Evolutionary conservation across 177 flowering plant species (phyloP), one percentile per base, ranked within the genome.

Genomic region (Vitis hybrid): DNA sequence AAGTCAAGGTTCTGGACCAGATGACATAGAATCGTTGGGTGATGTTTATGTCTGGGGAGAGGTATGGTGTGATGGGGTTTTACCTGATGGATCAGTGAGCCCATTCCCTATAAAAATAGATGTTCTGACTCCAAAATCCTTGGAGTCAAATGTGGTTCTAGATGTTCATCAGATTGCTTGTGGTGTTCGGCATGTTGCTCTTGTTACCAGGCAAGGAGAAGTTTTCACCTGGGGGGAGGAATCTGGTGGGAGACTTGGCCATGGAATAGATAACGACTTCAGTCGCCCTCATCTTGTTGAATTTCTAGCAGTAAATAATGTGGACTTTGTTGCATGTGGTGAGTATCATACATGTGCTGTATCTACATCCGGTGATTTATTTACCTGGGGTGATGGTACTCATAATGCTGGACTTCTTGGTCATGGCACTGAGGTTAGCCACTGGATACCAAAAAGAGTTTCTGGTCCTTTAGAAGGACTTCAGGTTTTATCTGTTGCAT

Each of bases 1-100:
- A 62, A 91, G 93, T 83, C 85, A 77, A 70, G 87, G 97, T 71
- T 92, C 97, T 64, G 97, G 97, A 71, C 91, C 85, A 67, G 97
- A 94, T 84, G 98, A 94, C 72, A 81, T 86, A 75, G 98, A 92
- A 77, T 87, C 97, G 17, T 71, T 94, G 32, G 98, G 97, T 12
- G 98, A 94, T 83, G 92, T 94, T 66, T 94, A 89, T 78, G 79
- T 94, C 5, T 92, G 98, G 98, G 97, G 98, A 62, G 92, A 87
- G 76, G 79, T 94, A 45, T 89, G 89, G 89, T 72, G 71, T 70
- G 97, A 90, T 72, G 85, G 81, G 45, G 77, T 68, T 75, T 56
- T 69, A 63, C 40, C 75, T 32, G 87, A 87, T 76, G 89, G 92
- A 52, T 67, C 80, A 59, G 57, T 50, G 45, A 75, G 66, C 52